A percentile compares a stretch with the other conserved stretches of the same genome.
phyloP scores from a whole-genome alignment of 1,284 basidiomycete species.

The Golubevia pallescens region DNA sequence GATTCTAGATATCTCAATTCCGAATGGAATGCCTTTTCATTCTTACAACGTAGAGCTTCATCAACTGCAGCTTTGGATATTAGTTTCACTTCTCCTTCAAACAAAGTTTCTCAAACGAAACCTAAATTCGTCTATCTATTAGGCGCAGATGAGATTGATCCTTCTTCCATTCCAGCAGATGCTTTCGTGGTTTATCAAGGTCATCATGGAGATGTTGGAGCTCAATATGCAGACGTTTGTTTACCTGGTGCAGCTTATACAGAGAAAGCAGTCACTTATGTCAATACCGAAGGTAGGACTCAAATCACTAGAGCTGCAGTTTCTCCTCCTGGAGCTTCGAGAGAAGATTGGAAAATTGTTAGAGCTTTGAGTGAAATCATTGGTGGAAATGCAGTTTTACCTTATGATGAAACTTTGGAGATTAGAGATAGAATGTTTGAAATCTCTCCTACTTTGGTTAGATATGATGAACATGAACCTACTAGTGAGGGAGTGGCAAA shows the following conservation, averaged over 20 bases:
- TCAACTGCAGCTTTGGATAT: not conserved
- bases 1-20: constrained; percentile 3
- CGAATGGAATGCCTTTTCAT: constrained; percentile 1
- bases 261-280: constrained; percentile 3
- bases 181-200: constrained; percentile 6
- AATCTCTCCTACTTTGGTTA: not conserved
- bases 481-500: constrained; percentile 5
- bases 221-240: constrained; percentile 5
- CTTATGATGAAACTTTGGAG: constrained; percentile 1
- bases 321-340: constrained; percentile 1
- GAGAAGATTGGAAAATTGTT: constrained; percentile 6
- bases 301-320: constrained; percentile 4
- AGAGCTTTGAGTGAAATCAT: not conserved
- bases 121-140: constrained; percentile 7
- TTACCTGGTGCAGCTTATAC: constrained; percentile 2
- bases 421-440: constrained; percentile 4
- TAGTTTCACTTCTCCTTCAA: not conserved
- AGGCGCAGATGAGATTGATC: not conserved
- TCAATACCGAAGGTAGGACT: constrained; percentile 6
- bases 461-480: constrained; percentile 1
- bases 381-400: not conserved
- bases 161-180: not conserved
- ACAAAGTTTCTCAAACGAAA: not conserved
- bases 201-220: constrained; percentile 5
- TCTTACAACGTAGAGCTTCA: constrained; percentile 1